Evolutionary conservation across 805 yeast species (phyloP).

Genomic region (Metahyphopichia silvanorum): DNA sequence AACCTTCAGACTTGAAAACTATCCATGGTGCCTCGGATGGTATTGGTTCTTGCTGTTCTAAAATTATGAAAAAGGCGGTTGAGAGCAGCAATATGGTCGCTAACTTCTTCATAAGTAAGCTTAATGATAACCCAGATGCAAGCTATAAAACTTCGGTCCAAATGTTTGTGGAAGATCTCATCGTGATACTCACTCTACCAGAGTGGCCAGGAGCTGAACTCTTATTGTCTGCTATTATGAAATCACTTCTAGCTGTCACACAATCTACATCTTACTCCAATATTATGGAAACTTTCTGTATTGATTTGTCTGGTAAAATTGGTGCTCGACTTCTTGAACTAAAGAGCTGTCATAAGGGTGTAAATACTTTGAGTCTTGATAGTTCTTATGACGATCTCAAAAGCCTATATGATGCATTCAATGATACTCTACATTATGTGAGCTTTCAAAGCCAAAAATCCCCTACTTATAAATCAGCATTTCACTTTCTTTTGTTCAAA

Average conservation of each 20-base stretch:
- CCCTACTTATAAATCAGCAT: constrained; percentile 5
- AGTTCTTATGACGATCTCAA: constrained; percentile 5
- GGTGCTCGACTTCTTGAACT: constrained; percentile 49
- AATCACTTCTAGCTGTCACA: constrained; percentile 38
- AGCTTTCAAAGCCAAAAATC: constrained; percentile 10
- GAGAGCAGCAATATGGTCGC: constrained; percentile 24
- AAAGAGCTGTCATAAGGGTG: constrained; percentile 13
- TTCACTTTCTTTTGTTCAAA: constrained; percentile 13
- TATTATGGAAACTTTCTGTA: constrained; percentile 44
- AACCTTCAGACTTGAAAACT: no score
- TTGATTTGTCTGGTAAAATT: constrained; percentile 61
- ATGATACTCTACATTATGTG: constrained; percentile 11
- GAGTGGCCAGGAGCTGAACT: constrained; percentile 62
- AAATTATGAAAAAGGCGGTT: constrained; percentile 2
- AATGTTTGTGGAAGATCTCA: constrained; percentile 53
- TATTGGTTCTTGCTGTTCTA: no score
- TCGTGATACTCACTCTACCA: constrained; percentile 47
- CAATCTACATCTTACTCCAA: constrained; percentile 37
- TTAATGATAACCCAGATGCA: constrained; percentile 21
- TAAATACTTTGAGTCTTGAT: constrained; percentile 1
- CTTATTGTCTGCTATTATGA: constrained; percentile 44
- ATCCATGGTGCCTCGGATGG: constrained; percentile 5
- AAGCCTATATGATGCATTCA: constrained; percentile 4
- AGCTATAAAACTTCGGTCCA: constrained; percentile 43
- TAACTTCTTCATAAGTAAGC: constrained; percentile 13